phyloP scores from a whole-genome alignment of 352 stramenopile genomes.

The Phytophthora europaea region DNA sequence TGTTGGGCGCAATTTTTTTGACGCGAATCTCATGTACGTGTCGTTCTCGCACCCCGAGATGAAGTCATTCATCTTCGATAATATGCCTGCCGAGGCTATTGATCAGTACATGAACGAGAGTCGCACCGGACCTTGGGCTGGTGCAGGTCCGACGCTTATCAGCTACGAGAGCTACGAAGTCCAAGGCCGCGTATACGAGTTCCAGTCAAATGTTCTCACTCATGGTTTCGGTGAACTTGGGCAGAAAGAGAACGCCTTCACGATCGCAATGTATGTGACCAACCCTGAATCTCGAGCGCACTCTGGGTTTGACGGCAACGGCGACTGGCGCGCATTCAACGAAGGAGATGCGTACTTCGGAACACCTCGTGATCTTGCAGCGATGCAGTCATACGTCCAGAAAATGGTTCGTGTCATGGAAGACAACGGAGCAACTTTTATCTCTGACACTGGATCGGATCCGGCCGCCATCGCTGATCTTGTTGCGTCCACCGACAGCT shows the following conservation, averaged over 20 bases:
- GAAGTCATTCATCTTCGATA: slow-evolving; percentile 52
- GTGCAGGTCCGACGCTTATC: slow-evolving; percentile 59
- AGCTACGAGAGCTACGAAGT: slow-evolving; percentile 66
- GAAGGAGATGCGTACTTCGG: slow-evolving; percentile 49
- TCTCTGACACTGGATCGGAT: slow-evolving; percentile 40
- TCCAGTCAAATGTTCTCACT: slow-evolving; percentile 61
- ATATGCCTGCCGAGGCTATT: slow-evolving; percentile 37
- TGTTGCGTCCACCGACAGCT: slow-evolving; percentile 44
- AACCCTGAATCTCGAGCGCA: slow-evolving; percentile 62
- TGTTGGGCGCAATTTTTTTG: slow-evolving; percentile 68
- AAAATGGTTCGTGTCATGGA: slow-evolving; percentile 52
- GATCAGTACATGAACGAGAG: slow-evolving; percentile 59
- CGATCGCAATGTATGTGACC: slow-evolving; percentile 63
- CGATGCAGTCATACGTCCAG: slow-evolving; percentile 60
- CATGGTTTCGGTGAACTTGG: slow-evolving; percentile 48
- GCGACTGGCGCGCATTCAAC: slow-evolving; percentile 53
- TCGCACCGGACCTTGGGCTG: slow-evolving; percentile 49
- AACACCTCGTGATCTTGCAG: slow-evolving; percentile 59
- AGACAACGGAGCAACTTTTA: slow-evolving; percentile 52
- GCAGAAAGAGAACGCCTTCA: slow-evolving; percentile 46
- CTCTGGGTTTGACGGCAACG: slow-evolving; percentile 52
- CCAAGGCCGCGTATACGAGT: slow-evolving; percentile 61
- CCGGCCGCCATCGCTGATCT: slow-evolving; percentile 46
- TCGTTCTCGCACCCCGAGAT: slow-evolving; percentile 60
- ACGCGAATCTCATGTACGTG: slow-evolving; percentile 57